A percentile compares a stretch with the other conserved stretches of the same genome.
Evolutionary conservation across 768 basidiomycete genomes (phyloP).

Genomic region (Rhodotorula paludigena): DNA sequence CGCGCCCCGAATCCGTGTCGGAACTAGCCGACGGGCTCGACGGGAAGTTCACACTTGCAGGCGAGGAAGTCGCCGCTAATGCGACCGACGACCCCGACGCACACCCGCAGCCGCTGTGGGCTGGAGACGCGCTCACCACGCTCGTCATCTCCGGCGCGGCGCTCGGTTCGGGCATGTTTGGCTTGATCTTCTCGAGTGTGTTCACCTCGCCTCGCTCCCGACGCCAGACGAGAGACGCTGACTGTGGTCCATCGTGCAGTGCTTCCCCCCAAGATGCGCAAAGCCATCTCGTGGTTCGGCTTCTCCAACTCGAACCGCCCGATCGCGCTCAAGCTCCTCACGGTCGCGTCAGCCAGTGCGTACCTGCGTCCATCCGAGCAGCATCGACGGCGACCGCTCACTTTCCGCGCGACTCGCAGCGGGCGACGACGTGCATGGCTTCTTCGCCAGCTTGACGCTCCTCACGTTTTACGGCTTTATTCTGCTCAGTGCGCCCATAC

Average conservation of each 20-base stretch:
- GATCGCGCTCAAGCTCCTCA: slow-evolving; percentile 34
- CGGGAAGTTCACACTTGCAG: background rate
- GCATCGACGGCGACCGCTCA: background rate
- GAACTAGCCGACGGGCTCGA: slow-evolving; percentile 3
- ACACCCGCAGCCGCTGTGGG: slow-evolving; percentile 26
- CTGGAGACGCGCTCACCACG: slow-evolving; percentile 20
- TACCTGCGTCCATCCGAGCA: no score
- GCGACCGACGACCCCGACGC: background rate
- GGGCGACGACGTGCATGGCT: slow-evolving; percentile 29
- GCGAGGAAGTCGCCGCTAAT: background rate
- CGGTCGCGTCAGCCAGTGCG: slow-evolving; percentile 9
- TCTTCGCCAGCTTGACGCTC: slow-evolving; percentile 21
- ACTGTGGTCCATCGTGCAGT: background rate
- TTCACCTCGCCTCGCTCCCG: background rate
- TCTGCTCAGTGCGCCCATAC: slow-evolving; percentile 18
- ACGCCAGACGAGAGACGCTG: no score
- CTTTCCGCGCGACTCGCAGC: background rate
- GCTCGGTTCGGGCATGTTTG: slow-evolving; percentile 25
- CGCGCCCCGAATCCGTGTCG: background rate
- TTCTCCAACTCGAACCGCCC: slow-evolving; percentile 15
- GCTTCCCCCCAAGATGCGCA: slow-evolving; percentile 17
- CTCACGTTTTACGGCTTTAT: slow-evolving; percentile 32
- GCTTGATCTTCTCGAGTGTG: slow-evolving; percentile 23
- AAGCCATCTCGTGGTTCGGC: slow-evolving; percentile 30
- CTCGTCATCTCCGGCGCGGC: slow-evolving; percentile 16